Evolutionary conservation across 106 monocot species (phyloP).

Genomic region (Gastrodia elata): DNA sequence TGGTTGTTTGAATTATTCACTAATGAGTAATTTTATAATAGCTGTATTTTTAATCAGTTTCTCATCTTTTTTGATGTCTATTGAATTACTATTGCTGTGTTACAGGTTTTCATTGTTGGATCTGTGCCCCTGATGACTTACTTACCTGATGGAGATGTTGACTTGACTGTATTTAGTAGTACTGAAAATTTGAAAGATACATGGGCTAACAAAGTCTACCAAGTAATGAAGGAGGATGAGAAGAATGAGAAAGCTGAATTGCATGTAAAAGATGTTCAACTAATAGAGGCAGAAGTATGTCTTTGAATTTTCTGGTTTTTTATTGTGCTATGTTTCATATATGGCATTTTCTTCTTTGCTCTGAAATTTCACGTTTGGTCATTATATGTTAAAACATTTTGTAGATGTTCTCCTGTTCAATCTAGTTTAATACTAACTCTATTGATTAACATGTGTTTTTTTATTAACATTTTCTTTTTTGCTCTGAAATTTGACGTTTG

Average conservation of each 20-base stretch:
- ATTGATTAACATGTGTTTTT: neutral
- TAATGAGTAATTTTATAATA: neutral
- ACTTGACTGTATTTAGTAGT: conserved; percentile 62
- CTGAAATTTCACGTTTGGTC: neutral
- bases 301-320: neutral
- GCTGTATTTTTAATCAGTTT: neutral
- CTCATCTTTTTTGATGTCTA: neutral
- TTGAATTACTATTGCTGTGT: neutral
- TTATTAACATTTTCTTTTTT: too few relatives aligned
- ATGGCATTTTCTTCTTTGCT: neutral
- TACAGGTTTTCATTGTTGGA: conserved; percentile 84
- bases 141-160: conserved; percentile 90
- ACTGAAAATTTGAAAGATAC: conserved; percentile 54
- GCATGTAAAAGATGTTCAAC: conserved; percentile 63
- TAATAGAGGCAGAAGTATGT: conserved; percentile 65
- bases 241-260: conserved; percentile 65
- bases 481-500: too few relatives aligned
- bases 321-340: neutral
- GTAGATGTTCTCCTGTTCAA: neutral
- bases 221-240: conserved; percentile 62
- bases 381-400: neutral
- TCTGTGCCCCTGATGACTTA: conserved; percentile 90
- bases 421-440: conserved; percentile 1
- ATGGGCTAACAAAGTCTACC: conserved; percentile 57
- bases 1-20: neutral